Conservation (phyloP, 352 stramenopile genomes). For the Phytopythium helicoides region DNA sequence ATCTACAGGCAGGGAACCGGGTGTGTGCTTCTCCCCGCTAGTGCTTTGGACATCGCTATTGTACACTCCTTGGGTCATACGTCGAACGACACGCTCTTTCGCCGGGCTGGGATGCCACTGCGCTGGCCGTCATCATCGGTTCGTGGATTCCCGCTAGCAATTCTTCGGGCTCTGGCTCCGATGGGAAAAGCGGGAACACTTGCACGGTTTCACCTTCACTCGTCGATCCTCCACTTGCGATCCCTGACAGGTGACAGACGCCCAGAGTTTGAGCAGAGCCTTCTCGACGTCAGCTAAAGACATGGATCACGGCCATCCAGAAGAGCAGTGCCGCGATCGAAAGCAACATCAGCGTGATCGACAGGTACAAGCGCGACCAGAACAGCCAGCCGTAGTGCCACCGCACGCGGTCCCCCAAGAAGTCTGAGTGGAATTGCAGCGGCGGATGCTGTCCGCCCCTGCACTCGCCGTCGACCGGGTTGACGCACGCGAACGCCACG, state of each 20-base stretch:
- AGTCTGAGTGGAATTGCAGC: conserved; percentile 34
- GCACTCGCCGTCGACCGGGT: conserved; percentile 12
- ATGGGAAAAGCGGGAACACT: conserved; percentile 1
- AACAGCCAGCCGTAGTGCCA: conserved; percentile 27
- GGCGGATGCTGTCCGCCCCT: conserved; percentile 30
- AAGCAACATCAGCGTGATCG: conserved; percentile 30
- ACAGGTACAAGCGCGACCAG: conserved; percentile 36
- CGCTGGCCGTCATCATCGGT: conserved; percentile 3
- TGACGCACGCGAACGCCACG: conserved; percentile 50
- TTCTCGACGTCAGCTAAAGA: conserved; percentile 22
- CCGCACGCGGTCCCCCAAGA: conserved; percentile 13
- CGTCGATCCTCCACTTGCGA: conserved; percentile 4
- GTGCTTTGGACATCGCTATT: not conserved
- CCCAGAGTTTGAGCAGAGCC: conserved; percentile 17
- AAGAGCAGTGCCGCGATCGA: conserved; percentile 27
- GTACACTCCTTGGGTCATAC: conserved; percentile 11
- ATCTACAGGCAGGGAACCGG: too few relatives aligned
- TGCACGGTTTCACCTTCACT: conserved; percentile 8
- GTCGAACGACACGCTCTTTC: conserved; percentile 34
- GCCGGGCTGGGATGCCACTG: conserved; percentile 7
- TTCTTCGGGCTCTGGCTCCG: not conserved
- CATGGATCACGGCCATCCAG: conserved; percentile 29
- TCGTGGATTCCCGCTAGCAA: not conserved
- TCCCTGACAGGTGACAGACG: too few relatives aligned
- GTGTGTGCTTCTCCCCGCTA: too few relatives aligned